phyloP scores from a whole-genome alignment of 768 basidiomycete species.

The Hygrocybe punicea region DNA sequence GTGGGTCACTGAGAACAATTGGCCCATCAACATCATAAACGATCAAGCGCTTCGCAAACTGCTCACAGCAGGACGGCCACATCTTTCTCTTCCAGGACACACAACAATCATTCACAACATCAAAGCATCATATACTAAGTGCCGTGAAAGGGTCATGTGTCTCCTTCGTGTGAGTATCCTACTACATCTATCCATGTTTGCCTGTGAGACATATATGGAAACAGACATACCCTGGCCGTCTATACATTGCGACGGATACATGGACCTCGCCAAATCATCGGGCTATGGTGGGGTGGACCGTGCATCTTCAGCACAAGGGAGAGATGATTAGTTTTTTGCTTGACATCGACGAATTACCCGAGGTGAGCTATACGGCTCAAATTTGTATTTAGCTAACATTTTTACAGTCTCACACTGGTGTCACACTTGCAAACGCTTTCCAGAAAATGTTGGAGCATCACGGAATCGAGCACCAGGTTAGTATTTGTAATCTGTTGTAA shows the following conservation, averaged over 20 bases:
- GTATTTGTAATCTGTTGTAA: too few relatives aligned
- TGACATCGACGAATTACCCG: conserved; percentile 37
- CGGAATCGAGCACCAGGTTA: conserved; percentile 28
- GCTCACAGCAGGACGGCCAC: conserved; percentile 35
- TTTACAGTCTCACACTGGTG: conserved; percentile 32
- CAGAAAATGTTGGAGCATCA: conserved; percentile 32
- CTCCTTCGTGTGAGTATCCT: conserved; percentile 18
- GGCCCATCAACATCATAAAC: conserved; percentile 32
- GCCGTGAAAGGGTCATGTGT: conserved; percentile 20
- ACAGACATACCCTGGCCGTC: conserved; percentile 23
- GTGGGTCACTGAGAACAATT: conserved; percentile 34
- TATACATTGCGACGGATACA: conserved; percentile 26
- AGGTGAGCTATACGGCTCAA: conserved; percentile 11
- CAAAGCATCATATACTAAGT: conserved; percentile 22
- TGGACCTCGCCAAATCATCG: conserved; percentile 13
- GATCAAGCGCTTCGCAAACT: conserved; percentile 30
- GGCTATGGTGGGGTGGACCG: conserved; percentile 13
- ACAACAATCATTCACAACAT: conserved; percentile 33
- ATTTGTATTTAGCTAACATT: not conserved
- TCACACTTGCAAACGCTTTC: conserved; percentile 35
- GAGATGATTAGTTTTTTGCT: conserved; percentile 26
- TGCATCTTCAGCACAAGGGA: conserved; percentile 33
- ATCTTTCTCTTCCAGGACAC: conserved; percentile 32
- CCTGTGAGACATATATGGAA: not conserved
- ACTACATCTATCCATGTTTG: not conserved